These are phyloP conservation scores for Xylona heveae DNA, from an alignment of 495 filamentous ascomycete species.

Conservation along the genomic window DNA sequence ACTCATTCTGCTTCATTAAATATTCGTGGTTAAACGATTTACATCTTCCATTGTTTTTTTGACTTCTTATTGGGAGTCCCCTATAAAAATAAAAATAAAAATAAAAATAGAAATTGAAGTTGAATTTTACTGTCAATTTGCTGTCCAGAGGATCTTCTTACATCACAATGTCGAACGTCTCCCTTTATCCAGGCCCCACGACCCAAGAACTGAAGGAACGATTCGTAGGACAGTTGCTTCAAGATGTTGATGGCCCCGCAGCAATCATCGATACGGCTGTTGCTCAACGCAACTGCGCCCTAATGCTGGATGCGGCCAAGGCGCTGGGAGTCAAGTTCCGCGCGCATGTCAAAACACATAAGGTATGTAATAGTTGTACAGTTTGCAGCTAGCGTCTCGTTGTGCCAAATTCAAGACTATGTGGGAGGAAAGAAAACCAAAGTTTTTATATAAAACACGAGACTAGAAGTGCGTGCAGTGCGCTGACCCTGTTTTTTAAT, in stretches of 20 bases:
- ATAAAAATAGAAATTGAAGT: too few species aligned
- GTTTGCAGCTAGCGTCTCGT: background rate
- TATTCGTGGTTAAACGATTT: too few species aligned
- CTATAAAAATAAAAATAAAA: too few species aligned
- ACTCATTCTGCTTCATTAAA: too few species aligned
- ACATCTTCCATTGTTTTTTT: too few species aligned
- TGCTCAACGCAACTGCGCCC: constrained; percentile 43
- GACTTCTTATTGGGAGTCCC: too few species aligned
- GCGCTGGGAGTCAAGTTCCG: constrained; percentile 44
- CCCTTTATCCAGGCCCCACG: too few species aligned
- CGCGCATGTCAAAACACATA: constrained; percentile 76
- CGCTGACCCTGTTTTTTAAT: background rate
- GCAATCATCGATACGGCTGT: constrained; percentile 49
- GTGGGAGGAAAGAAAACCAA: background rate
- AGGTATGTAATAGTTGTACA: constrained; percentile 24
- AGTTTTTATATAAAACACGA: background rate
- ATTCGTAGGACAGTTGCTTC: constrained; percentile 41
- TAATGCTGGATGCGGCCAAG: constrained; percentile 45
- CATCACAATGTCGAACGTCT: too few species aligned
- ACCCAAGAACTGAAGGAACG: constrained; percentile 11
- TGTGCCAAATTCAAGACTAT: background rate
- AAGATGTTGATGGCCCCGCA: constrained; percentile 40
- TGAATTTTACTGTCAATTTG: too few species aligned
- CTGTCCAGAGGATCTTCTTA: too few species aligned
- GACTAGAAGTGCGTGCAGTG: background rate